A percentile compares a stretch with the other conserved stretches of the same genome.
phyloP scores from a whole-genome alignment of 164 flowering plant genomes.

The Piper longum region DNA sequence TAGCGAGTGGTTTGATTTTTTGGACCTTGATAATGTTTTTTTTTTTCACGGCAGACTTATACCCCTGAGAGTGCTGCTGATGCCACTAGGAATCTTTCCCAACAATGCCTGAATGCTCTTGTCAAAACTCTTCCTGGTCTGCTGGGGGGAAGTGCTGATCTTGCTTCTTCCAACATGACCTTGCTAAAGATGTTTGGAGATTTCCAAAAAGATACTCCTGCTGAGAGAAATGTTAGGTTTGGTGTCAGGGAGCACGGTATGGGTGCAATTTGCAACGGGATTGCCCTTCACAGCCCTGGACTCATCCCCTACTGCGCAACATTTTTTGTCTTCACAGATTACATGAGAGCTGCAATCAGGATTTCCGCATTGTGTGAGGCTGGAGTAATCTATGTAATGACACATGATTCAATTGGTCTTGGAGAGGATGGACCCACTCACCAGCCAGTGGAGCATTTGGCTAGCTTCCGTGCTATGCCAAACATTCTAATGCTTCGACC shows the following conservation, averaged over 20 bases:
- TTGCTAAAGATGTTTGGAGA: slow-evolving; percentile 78
- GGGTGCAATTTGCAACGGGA: slow-evolving; percentile 97
- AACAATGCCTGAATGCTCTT: slow-evolving; percentile 69
- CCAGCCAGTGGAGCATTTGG: slow-evolving; percentile 95
- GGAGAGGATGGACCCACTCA: slow-evolving; percentile 99
- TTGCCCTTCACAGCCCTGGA: slow-evolving; percentile 84
- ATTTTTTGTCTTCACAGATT: slow-evolving; percentile 96
- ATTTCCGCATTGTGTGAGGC: slow-evolving; percentile 77
- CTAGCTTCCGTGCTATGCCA: slow-evolving; percentile 99
- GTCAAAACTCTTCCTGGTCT: slow-evolving; percentile 79
- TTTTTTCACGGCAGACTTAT: slow-evolving; percentile 43
- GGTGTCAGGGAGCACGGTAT: slow-evolving; percentile 95
- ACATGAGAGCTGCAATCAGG: slow-evolving; percentile 95
- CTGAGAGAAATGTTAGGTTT: slow-evolving; percentile 75
- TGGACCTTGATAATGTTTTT: background rate
- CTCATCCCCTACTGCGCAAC: slow-evolving; percentile 93
- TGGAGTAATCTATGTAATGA: slow-evolving; percentile 91
- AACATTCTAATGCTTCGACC: slow-evolving; percentile 93
- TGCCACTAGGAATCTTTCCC: slow-evolving; percentile 91
- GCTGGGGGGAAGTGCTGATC: slow-evolving; percentile 97
- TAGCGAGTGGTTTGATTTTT: background rate
- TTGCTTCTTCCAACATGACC: slow-evolving; percentile 98
- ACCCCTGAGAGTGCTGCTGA: slow-evolving; percentile 88
- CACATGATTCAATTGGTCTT: slow-evolving; percentile 95
- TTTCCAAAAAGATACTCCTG: slow-evolving; percentile 91